These are phyloP conservation scores for Pythium grandisporangium DNA, from an alignment of 352 stramenopile genomes.

Conservation along the genomic window DNA sequence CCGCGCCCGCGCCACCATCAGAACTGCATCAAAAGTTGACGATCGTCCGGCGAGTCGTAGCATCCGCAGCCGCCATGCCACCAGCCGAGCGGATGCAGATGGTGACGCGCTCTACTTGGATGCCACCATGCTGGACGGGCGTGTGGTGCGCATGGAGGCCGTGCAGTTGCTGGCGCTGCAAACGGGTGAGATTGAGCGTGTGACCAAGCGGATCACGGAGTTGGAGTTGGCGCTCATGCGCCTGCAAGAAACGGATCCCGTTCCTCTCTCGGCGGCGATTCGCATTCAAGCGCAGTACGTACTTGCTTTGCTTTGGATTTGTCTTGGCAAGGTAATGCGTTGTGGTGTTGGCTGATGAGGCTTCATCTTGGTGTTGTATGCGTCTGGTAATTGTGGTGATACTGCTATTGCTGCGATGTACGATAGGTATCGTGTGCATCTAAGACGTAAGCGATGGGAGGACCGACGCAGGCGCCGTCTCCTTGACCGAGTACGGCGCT, in stretches of 20 bases:
- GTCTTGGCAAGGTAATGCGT: too few relatives aligned
- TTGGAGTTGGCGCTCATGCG: conserved; percentile 11
- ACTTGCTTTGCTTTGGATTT: too few relatives aligned
- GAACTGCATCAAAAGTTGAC: too few relatives aligned
- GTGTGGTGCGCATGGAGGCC: conserved; percentile 19
- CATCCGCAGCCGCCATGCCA: too few relatives aligned
- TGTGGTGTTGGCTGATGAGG: too few relatives aligned
- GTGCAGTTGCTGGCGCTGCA: conserved; percentile 21
- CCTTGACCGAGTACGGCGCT: conserved; percentile 5
- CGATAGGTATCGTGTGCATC: conserved; percentile 14
- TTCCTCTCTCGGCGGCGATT: conserved; percentile 15
- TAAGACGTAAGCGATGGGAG: conserved; percentile 6
- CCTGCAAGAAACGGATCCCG: conserved; percentile 6
- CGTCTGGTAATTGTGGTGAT: too few relatives aligned
- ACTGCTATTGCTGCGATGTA: too few relatives aligned
- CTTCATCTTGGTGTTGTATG: too few relatives aligned
- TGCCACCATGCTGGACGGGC: conserved; percentile 17
- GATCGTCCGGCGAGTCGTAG: too few relatives aligned
- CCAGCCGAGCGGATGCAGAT: too few relatives aligned
- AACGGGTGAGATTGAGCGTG: conserved; percentile 16
- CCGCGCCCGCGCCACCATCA: too few relatives aligned
- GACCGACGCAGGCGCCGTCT: conserved; percentile 3
- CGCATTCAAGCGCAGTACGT: conserved; percentile 24
- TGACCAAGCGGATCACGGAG: conserved; percentile 2
- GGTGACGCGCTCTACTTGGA: conserved; percentile 9